These are phyloP conservation scores for Mediolabrus comicus DNA, from an alignment of 108 stramenopile genomes.

Conservation along the genomic window DNA sequence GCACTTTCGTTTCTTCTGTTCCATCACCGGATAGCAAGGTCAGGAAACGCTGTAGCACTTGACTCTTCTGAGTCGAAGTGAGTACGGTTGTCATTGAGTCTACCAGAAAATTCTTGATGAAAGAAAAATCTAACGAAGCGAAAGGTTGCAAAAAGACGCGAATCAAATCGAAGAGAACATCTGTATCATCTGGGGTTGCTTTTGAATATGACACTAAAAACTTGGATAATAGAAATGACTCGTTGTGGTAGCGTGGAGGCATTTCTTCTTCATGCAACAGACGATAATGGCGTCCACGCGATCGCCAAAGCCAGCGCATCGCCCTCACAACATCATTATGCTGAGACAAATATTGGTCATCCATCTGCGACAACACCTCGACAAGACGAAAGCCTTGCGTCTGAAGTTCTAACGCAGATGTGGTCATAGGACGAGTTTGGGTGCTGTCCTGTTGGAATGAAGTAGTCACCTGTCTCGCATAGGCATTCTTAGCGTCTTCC, in stretches of 20 bases:
- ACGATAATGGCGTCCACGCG: constrained; percentile 79
- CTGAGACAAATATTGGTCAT: constrained; percentile 55
- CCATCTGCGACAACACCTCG: constrained; percentile 52
- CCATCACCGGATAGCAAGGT: constrained; percentile 69
- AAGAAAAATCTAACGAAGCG: constrained; percentile 67
- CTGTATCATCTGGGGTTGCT: constrained; percentile 60
- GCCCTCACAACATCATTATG: constrained; percentile 81
- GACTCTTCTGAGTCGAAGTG: constrained; percentile 43
- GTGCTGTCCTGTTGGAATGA: not conserved
- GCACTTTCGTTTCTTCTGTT: constrained; percentile 78
- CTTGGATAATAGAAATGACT: constrained; percentile 65
- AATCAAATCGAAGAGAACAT: constrained; percentile 85
- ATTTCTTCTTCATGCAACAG: constrained; percentile 79
- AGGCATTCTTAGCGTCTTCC: constrained; percentile 42
- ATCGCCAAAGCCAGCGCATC: constrained; percentile 85
- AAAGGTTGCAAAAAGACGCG: constrained; percentile 72
- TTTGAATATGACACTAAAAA: constrained; percentile 74
- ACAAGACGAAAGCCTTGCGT: constrained; percentile 72
- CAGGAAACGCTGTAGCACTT: constrained; percentile 72
- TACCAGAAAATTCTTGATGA: constrained; percentile 53
- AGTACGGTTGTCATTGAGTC: constrained; percentile 51
- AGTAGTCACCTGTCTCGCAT: constrained; percentile 40
- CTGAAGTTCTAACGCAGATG: constrained; percentile 71
- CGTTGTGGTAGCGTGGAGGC: constrained; percentile 70
- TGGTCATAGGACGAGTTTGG: constrained; percentile 58